Conservation (phyloP, 2,329 filamentous ascomycete species). For the Aspergillus fischeri region DNA sequence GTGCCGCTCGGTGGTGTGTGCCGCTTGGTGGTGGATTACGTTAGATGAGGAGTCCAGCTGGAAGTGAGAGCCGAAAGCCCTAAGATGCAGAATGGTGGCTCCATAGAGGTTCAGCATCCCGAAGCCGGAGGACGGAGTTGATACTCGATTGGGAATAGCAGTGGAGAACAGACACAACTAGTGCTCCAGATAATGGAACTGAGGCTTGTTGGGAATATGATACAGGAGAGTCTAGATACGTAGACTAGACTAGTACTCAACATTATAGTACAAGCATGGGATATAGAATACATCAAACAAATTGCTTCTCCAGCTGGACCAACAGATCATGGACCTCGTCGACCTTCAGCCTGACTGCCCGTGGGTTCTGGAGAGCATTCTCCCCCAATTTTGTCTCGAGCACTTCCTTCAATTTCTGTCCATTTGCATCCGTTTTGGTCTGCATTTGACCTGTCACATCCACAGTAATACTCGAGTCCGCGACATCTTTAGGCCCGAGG, state of each 20-base stretch:
- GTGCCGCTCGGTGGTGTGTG: no score
- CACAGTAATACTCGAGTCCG: conserved; percentile 51
- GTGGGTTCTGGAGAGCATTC: conserved; percentile 28
- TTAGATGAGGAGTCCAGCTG: neutral
- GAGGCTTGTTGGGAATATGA: neutral
- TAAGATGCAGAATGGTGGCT: neutral
- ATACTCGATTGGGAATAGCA: neutral
- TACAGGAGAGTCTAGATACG: neutral
- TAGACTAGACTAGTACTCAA: neutral
- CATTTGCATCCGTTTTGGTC: conserved; percentile 33
- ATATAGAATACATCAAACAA: conserved; percentile 23
- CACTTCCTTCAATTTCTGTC: conserved; percentile 24
- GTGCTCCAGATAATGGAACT: neutral
- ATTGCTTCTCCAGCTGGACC: conserved; percentile 34
- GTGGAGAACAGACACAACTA: neutral
- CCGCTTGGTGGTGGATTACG: no score
- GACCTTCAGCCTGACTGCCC: conserved; percentile 33
- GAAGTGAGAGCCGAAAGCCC: neutral
- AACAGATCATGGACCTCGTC: conserved; percentile 36
- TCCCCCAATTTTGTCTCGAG: conserved; percentile 23
- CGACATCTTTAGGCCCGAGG: conserved; percentile 63
- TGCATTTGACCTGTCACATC: conserved; percentile 41
- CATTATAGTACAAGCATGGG: neutral
- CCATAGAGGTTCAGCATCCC: no score
- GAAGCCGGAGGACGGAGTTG: neutral